Evolutionary conservation across 805 yeast species (phyloP).

Genomic region (Kodamaea laetipori): DNA sequence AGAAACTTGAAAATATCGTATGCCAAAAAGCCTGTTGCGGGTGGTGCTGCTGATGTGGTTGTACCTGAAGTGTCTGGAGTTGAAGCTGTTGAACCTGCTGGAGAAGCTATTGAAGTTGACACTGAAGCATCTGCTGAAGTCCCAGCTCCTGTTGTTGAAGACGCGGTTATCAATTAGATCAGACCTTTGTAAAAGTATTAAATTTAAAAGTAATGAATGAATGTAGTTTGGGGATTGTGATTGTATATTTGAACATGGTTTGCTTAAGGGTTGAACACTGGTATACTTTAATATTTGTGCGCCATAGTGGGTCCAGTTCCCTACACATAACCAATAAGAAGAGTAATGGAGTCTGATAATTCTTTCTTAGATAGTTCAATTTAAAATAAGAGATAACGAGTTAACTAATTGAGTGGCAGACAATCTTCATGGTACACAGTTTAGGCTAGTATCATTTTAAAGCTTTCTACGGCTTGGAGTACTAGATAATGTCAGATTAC

Average conservation of each 20-base stretch:
- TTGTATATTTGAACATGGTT: not conserved
- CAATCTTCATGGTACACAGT: no score
- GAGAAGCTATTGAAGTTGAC: slow-evolving; percentile 7
- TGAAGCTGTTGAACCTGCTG: slow-evolving; percentile 9
- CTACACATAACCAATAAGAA: no score
- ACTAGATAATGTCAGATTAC: no score
- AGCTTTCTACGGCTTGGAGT: no score
- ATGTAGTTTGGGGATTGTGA: not conserved
- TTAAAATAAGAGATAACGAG: no score
- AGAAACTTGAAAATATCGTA: slow-evolving; percentile 69
- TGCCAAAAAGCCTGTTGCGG: slow-evolving; percentile 43
- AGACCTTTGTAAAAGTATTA: slow-evolving; percentile 4
- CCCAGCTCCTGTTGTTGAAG: slow-evolving; percentile 1
- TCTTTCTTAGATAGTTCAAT: no score
- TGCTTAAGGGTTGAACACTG: no score
- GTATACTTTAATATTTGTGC: no score
- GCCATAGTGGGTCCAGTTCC: not conserved
- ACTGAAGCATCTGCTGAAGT: slow-evolving; percentile 7
- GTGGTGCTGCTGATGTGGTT: not conserved
- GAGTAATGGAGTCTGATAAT: slow-evolving; percentile 21
- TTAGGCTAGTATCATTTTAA: no score
- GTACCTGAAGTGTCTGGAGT: slow-evolving; percentile 2
- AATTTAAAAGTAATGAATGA: slow-evolving; percentile 1
- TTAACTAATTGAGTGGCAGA: no score
- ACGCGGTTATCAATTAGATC: not conserved